Evolutionary conservation across 352 stramenopile species (phyloP).

Genomic region (Phytophthora ohioensis): DNA sequence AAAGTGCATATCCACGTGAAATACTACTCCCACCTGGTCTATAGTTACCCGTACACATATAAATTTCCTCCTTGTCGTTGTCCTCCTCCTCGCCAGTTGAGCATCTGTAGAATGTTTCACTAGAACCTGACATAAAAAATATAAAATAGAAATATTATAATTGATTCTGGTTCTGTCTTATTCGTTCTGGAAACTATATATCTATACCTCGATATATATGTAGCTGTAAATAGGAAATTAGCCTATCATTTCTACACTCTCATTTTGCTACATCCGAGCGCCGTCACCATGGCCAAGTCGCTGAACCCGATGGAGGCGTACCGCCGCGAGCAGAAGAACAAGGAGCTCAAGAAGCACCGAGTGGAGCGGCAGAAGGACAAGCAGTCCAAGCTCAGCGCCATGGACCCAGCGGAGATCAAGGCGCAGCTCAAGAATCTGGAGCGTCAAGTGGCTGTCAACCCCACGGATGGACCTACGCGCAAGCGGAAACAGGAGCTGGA

Average conservation of each 20-base stretch:
- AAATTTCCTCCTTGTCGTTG: too few species aligned
- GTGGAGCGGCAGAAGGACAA: conserved; percentile 69
- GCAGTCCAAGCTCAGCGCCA: conserved; percentile 61
- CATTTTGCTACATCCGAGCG: not conserved
- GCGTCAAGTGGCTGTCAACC: conserved; percentile 65
- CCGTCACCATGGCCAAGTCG: conserved; percentile 59
- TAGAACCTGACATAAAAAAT: not conserved
- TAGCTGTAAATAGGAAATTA: too few species aligned
- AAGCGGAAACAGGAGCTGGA: conserved; percentile 86
- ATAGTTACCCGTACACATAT: too few species aligned
- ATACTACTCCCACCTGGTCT: too few species aligned
- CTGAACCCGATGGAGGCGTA: conserved; percentile 80
- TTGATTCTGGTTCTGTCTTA: too few species aligned
- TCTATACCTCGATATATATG: too few species aligned
- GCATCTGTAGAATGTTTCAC: too few species aligned
- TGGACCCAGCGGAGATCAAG: conserved; percentile 64
- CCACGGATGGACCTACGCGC: conserved; percentile 67
- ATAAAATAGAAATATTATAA: too few species aligned
- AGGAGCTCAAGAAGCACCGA: conserved; percentile 84
- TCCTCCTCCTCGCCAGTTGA: too few species aligned
- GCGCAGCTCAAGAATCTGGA: conserved; percentile 73
- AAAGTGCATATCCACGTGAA: too few species aligned
- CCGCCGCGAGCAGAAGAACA: conserved; percentile 85
- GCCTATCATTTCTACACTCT: not conserved
- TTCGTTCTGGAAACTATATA: too few species aligned